Evolutionary conservation across 2,329 filamentous ascomycete species (phyloP).

Genomic region (Apiospora phragmitis): DNA sequence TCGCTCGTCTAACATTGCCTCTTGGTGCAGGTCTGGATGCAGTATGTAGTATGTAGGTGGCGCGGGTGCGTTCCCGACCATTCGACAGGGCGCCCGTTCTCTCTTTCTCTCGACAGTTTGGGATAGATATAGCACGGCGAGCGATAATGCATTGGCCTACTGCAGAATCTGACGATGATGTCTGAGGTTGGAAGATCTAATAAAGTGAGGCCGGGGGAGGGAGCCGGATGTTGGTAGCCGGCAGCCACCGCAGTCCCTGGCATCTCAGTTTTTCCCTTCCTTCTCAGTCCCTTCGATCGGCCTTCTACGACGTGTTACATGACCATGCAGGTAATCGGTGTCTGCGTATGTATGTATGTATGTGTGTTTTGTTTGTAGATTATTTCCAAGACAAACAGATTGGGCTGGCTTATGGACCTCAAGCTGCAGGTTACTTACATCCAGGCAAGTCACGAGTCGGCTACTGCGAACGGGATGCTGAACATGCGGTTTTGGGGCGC

Average conservation of each 20-base stretch:
- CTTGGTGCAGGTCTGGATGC: not conserved
- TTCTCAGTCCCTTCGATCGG: not conserved
- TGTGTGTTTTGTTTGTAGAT: not conserved
- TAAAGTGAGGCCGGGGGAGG: not conserved
- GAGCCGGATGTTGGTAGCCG: not conserved
- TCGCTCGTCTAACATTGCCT: constrained; percentile 1
- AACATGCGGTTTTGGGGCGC: not conserved
- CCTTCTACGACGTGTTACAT: constrained; percentile 1
- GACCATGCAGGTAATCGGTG: not conserved
- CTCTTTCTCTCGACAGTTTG: too few species aligned
- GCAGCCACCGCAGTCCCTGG: not conserved
- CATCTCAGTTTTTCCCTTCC: not conserved
- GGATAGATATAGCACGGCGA: not conserved
- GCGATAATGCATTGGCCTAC: not conserved
- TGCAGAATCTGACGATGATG: constrained; percentile 3
- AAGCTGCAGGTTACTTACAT: not conserved
- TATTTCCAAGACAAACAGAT: not conserved
- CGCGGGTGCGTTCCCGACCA: not conserved
- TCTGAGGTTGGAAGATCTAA: constrained; percentile 1
- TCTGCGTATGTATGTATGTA: not conserved
- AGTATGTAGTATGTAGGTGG: not conserved
- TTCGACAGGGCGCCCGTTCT: not conserved
- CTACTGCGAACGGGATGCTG: not conserved
- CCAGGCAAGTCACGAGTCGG: not conserved
- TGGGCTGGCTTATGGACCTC: not conserved